Base-by-base conservation (phyloP, 768 basidiomycete genomes). In the Tricholoma matsutake region DNA sequence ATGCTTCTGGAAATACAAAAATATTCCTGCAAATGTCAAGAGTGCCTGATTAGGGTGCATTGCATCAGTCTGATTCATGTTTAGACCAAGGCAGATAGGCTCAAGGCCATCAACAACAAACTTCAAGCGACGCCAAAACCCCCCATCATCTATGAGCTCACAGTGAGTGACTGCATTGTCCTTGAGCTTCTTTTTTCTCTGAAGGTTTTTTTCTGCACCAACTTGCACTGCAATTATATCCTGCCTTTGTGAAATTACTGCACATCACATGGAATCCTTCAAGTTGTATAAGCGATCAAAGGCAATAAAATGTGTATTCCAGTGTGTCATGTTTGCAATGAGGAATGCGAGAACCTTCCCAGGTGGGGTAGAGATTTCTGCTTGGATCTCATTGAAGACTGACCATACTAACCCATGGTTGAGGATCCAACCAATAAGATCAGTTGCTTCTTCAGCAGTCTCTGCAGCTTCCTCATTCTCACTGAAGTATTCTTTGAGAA, bases 321-420 rank as follows among this genome's bases (percentile, higher is more conserved):
- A 74, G 13, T 62, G 61, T 0, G 68, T 74, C 56, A 72, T 63
- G 57, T 74, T 73, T 5, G 67, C 68, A 74, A 14, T 62, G 63
- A 0, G 69, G 54, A 67, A 69, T n/a, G 65, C 58, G 14, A 72
- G 65, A 45, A 68, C 62, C 32, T 64, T 65, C 6, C 64, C 63
- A 16, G 58, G 41, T 52, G 63, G 65, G 45, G 53, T 65, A 37
- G 59, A 57, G n/a, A 45, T 65, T 49, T 60, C 61, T 2, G 58
- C 57, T 51, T 73, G 70, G 1, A 29, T 28, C 2, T 65, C 59
- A 55, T 73, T 55, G 31, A 73, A 71, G 2, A 73, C 47, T 22
- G 64, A 61, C 14, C 62, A 59, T 14, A 73, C 70, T 31, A 51
- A 54, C 22, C 64, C 62, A 61, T 73, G 70, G 49, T 68, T 70